Evolutionary conservation across 108 stramenopile species (phyloP), one percentile per base, ranked within the genome.

Genomic region (Epithemia pelagica): DNA sequence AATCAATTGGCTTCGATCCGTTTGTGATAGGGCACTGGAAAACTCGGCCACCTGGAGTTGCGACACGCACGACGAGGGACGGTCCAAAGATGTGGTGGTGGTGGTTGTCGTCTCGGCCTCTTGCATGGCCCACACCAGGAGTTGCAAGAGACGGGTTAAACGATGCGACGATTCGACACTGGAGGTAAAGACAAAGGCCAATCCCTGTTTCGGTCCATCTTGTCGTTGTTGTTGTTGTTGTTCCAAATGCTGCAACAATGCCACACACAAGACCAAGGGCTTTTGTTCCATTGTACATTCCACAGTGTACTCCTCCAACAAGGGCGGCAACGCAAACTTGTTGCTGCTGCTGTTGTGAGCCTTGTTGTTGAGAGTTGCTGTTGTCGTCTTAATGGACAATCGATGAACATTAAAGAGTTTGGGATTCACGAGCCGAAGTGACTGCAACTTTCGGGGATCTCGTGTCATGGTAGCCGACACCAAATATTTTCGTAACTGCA

Each of bases 151-250:
- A 28, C 96, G 90, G 3, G 90, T 77, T 28, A 96, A 78, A 29
- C 95, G 80, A 78, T 96, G 97, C 18, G 96, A 96, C 22, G 96
- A 92, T 71, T 96, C 94, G 28, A 98, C 68, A 64, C 95, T 96
- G n/a, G 92, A 89, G 37, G 97, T 92, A 67, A 98, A 96, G 1
- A 98, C 91, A 52, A 96, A 81, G 8, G 28, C 57, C 27, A 32
- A 52, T 52, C 20, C 8, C 32, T 64, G 28, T 37, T 59, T 60
- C n/a, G n/a, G n/a, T n/a, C n/a, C n/a, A 54, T 23, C 51, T 32
- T 53, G 24, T 21, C 24, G 30, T 46, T 61, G 64, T 59, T 66
- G 54, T 61, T 73, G 64, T 32, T 67, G 61, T n/a, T n/a, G 10
- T 25, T 53, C 53, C 30, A 78, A 28, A 58, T 83, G 73, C 32